Percentiles rank a stretch among this genome's conserved stretches.
Conservation (phyloP, 139 green algal species). For the Picocystis salinarum region DNA sequence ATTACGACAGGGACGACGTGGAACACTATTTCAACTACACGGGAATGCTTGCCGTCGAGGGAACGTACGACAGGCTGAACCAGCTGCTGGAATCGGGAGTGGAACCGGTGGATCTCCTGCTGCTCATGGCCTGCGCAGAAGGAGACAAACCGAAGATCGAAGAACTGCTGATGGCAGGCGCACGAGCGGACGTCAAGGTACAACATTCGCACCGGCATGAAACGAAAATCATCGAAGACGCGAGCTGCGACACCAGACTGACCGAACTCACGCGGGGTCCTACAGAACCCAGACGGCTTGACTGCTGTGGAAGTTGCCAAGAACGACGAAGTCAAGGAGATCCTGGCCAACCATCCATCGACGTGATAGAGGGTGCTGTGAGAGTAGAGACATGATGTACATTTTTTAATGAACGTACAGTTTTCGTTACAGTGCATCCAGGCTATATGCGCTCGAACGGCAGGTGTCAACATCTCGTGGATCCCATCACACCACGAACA, state of each 20-base stretch:
- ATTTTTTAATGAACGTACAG: too few relatives aligned
- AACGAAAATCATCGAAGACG: background rate
- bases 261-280: background rate
- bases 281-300: constrained; percentile 45
- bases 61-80: constrained; percentile 71
- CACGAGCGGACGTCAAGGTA: constrained; percentile 32
- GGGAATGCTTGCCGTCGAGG: constrained; percentile 74
- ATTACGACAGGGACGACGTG: constrained; percentile 57
- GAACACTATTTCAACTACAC: constrained; percentile 98
- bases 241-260: background rate
- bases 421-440: too few relatives aligned
- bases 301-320: constrained; percentile 39
- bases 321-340: constrained; percentile 30
- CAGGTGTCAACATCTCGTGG: too few relatives aligned
- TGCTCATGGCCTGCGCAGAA: constrained; percentile 70
- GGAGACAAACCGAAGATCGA: constrained; percentile 78
- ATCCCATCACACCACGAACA: too few relatives aligned
- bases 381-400: too few relatives aligned
- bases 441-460: too few relatives aligned
- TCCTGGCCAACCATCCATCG: constrained; percentile 40
- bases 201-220: background rate
- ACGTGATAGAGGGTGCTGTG: too few relatives aligned
- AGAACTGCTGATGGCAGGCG: constrained; percentile 61
- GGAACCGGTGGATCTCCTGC: constrained; percentile 70
- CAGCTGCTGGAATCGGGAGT: constrained; percentile 35